These are phyloP conservation scores for Lepraria neglecta DNA, from an alignment of 495 filamentous ascomycete genomes.

Conservation along the genomic window DNA sequence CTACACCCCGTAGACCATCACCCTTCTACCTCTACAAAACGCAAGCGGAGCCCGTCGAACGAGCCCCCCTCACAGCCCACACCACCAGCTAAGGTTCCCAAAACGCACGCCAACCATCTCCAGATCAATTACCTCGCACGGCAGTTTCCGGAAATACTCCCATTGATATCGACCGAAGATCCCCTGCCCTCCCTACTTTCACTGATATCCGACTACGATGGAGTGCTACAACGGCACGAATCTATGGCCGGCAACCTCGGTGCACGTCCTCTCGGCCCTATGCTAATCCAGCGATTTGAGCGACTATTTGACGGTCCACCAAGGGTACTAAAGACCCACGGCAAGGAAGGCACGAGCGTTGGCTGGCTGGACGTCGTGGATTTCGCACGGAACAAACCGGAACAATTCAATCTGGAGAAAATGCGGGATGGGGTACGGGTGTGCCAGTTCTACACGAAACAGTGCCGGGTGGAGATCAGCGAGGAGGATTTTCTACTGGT, in stretches of 20 bases:
- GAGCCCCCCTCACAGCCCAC: slow-evolving; percentile 36
- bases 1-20: slow-evolving; percentile 11
- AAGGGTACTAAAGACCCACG: slow-evolving; percentile 57
- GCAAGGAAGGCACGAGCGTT: slow-evolving; percentile 55
- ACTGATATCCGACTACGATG: slow-evolving; percentile 72
- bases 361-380: slow-evolving; percentile 82
- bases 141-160: slow-evolving; percentile 55
- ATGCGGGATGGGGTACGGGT: slow-evolving; percentile 58
- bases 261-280: slow-evolving; percentile 73
- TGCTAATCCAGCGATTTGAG: slow-evolving; percentile 79
- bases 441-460: slow-evolving; percentile 76
- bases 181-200: slow-evolving; percentile 55
- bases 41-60: slow-evolving; percentile 53
- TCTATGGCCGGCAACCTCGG: slow-evolving; percentile 79
- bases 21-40: slow-evolving; percentile 43
- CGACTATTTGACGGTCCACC: slow-evolving; percentile 77
- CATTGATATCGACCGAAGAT: slow-evolving; percentile 54
- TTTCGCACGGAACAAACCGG: slow-evolving; percentile 72
- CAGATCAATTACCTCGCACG: slow-evolving; percentile 80
- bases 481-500: slow-evolving; percentile 84
- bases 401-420: slow-evolving; percentile 69
- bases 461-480: slow-evolving; percentile 74
- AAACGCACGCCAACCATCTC: slow-evolving; percentile 51
- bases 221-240: slow-evolving; percentile 76
- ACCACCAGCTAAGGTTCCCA: slow-evolving; percentile 47